These are phyloP conservation scores for Phytophthora constricta DNA, from an alignment of 352 stramenopile species.

Conservation along the genomic window DNA sequence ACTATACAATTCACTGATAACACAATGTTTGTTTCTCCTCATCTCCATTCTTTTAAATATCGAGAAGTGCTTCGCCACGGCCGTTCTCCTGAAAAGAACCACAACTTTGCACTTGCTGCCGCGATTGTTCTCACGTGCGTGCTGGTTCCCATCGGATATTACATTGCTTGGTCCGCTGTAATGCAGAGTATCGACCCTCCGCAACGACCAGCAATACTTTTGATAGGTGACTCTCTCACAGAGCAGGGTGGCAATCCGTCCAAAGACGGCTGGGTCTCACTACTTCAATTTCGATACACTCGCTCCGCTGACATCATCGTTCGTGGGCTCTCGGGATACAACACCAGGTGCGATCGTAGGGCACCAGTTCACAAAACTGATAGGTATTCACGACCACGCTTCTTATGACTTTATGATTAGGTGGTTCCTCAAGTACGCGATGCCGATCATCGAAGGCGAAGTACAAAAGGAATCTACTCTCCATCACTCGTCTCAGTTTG, in stretches of 20 bases:
- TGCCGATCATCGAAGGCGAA: not conserved
- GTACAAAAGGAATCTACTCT: not conserved
- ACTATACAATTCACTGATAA: no score
- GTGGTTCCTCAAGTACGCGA: not conserved
- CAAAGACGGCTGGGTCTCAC: conserved; percentile 32
- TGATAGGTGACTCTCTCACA: conserved; percentile 51
- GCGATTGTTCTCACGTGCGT: no score
- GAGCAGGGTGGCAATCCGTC: conserved; percentile 28
- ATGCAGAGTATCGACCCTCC: not conserved
- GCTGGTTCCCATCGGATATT: no score
- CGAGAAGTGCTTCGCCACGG: no score
- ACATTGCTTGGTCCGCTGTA: no score
- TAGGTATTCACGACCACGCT: no score
- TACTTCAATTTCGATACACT: conserved; percentile 42
- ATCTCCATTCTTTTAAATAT: no score
- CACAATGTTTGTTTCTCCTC: no score
- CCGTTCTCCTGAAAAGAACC: no score
- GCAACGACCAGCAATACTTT: conserved; percentile 27
- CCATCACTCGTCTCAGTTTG: not conserved
- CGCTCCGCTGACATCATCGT: conserved; percentile 39
- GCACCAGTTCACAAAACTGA: no score
- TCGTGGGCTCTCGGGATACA: conserved; percentile 46
- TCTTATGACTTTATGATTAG: not conserved
- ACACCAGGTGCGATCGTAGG: no score
- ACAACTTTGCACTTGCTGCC: no score